Evolutionary conservation across 1,139 yeast species (phyloP), one percentile per base, ranked within the genome.

Genomic region (Yamadazyma pseudoaaseri): DNA sequence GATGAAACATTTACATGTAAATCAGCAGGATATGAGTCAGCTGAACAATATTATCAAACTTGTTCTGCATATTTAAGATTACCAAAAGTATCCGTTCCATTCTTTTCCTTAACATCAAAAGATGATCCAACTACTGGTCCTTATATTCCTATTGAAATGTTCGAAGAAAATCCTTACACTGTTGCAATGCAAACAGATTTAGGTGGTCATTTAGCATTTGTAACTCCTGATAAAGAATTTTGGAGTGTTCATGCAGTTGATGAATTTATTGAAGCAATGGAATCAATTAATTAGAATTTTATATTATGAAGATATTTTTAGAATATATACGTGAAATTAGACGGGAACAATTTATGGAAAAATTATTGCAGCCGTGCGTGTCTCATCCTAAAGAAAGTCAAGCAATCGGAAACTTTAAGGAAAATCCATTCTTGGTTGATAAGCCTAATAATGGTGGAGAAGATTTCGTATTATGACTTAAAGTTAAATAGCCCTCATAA

Each of bases 121-220:
- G 97, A 90, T 55, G 97, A 90, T 54, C 97, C 97, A 4, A 79
- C 92, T 20, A 80, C 81, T 17, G 81, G 87, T 11, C 65, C 70
- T 5, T 50, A 54, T 31, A 52, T 65, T 29, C 73, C 73, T 1
- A 34, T 43, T 11, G 42, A 47, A 31, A 56, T 56, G 30, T 52
- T 59, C 27, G 36, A 43, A 24, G 37, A 43, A 12, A 67, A 65
- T 39, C 68, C 70, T 5, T 43, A 63, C 41, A 48, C 65, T 26
- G 52, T 58, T n/a, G 41, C 64, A 44, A 62, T 65, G 9, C 68
- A 64, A 43, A 62, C 70, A 15, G 70, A 71, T 33, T 70, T 81
- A 33, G 73, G 94, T 27, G 89, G 87, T 6, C 76, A 72, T 48
- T 66, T 73, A 47, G 82, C 85, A 0, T 82, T 69, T 50, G 70